These are phyloP conservation scores for Ceratocystiopsis minuta DNA, from an alignment of 2,329 filamentous ascomycete genomes.

Conservation along the genomic window DNA sequence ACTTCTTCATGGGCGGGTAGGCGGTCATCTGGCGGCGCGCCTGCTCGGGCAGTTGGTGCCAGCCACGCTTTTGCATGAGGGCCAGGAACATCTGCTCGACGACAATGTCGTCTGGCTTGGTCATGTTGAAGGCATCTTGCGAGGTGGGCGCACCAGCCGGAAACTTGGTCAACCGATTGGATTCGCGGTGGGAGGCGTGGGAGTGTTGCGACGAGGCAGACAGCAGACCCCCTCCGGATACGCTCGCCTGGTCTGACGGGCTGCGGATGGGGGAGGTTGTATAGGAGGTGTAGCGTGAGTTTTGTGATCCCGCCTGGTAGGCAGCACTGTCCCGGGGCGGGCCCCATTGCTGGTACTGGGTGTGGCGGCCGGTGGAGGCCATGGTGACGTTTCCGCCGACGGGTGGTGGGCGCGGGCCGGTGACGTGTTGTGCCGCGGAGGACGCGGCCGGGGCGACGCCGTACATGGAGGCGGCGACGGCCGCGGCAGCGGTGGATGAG, in stretches of 20 bases:
- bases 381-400: conserved; percentile 47
- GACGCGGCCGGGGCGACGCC: conserved; percentile 23
- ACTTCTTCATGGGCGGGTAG: conserved; percentile 88
- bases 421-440: conserved; percentile 34
- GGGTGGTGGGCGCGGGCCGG: conserved; percentile 43
- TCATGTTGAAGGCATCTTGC: conserved; percentile 40
- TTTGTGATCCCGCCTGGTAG: conserved; percentile 30
- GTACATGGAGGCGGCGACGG: conserved; percentile 12
- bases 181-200: conserved; percentile 32
- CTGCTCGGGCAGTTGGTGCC: conserved; percentile 92
- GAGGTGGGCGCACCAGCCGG: conserved; percentile 19
- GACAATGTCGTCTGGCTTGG: conserved; percentile 63
- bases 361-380: conserved; percentile 51
- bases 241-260: conserved; percentile 34
- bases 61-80: conserved; percentile 93
- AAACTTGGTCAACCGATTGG: conserved; percentile 38
- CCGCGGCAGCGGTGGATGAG: conserved; percentile 12
- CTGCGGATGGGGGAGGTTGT: conserved; percentile 40
- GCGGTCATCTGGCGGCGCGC: conserved; percentile 90
- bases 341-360: conserved; percentile 67
- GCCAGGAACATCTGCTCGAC: conserved; percentile 85
- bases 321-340: conserved; percentile 36
- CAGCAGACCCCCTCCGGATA: conserved; percentile 34
- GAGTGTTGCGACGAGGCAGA: conserved; percentile 39
- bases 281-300: conserved; percentile 47